Evolutionary conservation across 805 yeast genomes (phyloP), one percentile per base, ranked within the genome.

Genomic region (Cyberlindnera americana): DNA sequence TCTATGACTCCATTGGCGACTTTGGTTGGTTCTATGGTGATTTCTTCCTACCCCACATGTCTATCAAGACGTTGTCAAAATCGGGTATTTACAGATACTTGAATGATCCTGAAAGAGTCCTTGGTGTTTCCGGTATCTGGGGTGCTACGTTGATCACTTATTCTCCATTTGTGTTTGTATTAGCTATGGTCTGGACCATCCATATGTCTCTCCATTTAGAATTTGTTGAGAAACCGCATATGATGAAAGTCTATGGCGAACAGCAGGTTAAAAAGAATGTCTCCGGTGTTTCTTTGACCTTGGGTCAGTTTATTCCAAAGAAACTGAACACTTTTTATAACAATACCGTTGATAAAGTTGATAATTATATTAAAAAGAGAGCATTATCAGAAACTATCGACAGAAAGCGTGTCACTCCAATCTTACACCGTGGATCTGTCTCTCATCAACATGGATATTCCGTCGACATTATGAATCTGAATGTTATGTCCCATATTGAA

Each of bases 21-120:
- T 83, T 81, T 60, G 93, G 95, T n/a, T 85, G 93, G 93, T 85
- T 84, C 53, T 85, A 81, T 59, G 95, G 95, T 41, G 95, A 85
- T 59, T 85, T 85, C 61, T 85, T 84, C 61, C 64, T 83, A 42
- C 77, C 83, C 26, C 73, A 70, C 37, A 65, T 73, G 15, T 63
- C 70, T 16, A 67, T 66, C 18, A 68, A 67, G 40, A 62, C 73
- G 7, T 67, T 85, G 49, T 78, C 90, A 0, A 81, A 81, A 47
- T 83, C 85, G 24, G 95, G 95, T 35, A 84, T 85, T 28, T 85
- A 85, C 57, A 75, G 91, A 49, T 85, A 83, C 59, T 69, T 85
- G 56, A 85, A 85, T 57, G 83, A 85, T 54, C 95, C 95, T 9
- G 95, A 85, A 57, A 81, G 87, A 48, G 61, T 85, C 13, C 70